Evolutionary conservation across 2,329 filamentous ascomycete genomes (phyloP).

Genomic region (Pseudopithomyces chartarum): DNA sequence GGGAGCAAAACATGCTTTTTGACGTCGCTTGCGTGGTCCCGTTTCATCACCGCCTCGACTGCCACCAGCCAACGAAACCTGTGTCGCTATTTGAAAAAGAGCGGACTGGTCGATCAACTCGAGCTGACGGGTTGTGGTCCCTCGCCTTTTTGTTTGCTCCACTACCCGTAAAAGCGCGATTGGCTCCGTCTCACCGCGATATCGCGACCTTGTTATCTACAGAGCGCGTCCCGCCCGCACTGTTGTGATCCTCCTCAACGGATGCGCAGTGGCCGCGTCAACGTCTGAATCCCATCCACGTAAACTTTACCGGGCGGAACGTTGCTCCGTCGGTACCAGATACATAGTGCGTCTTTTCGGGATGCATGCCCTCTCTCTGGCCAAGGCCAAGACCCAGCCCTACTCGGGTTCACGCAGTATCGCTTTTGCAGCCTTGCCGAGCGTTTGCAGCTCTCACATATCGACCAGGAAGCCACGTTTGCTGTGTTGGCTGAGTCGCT

Average conservation of each 20-base stretch:
- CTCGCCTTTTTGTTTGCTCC: constrained; percentile 27
- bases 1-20: not conserved
- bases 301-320: not conserved
- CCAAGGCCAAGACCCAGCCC: constrained; percentile 31
- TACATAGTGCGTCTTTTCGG: not conserved
- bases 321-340: not conserved
- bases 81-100: too few species aligned
- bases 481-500: constrained; percentile 35
- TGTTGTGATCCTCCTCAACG: constrained; percentile 2
- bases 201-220: constrained; percentile 5
- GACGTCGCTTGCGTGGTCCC: too few species aligned
- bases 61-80: too few species aligned
- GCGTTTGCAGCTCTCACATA: constrained; percentile 26
- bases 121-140: not conserved
- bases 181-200: constrained; percentile 15
- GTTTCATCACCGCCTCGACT: too few species aligned
- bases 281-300: not conserved
- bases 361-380: not conserved
- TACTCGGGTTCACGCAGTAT: constrained; percentile 29
- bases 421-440: constrained; percentile 29
- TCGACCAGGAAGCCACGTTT: constrained; percentile 38
- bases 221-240: not conserved
- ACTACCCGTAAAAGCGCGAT: constrained; percentile 20
- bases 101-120: too few species aligned
- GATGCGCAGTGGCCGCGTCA: constrained; percentile 4